Evolutionary conservation across 352 stramenopile species (phyloP), one percentile per base, ranked within the genome.

Genomic region (Pythium folliculosum): DNA sequence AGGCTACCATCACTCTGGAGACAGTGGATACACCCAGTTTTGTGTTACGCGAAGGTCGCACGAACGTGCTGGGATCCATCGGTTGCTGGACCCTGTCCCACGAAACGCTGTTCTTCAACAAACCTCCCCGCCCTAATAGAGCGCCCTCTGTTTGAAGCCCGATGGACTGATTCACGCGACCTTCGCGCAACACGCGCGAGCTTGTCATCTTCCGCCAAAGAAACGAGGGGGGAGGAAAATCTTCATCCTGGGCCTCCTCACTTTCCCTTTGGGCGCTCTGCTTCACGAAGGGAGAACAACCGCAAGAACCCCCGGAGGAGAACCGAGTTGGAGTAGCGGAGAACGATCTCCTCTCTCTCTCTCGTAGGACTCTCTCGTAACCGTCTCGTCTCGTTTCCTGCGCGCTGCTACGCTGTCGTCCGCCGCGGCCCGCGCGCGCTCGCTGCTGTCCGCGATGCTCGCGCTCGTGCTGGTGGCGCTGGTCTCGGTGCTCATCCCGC

Each of bases 401-500:
- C 44, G n/a, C 47, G 61, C 62, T 49, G 19, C 32, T 63, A 63
- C 35, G n/a, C 9, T 60, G 52, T 32, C 52, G 32, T 13, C 30
- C 35, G 5, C 35, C 52, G 52, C 55, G 3, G 14, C 38, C 35
- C 48, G 55, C 32, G 38, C 27, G 21, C 40, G 50, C 49, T 51
- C 37, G 30, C 21, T 72, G 32, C 49, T 73, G 5, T 30, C 54
- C 49, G 38, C 38, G 17, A 73, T 73, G 67, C 25, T 73, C 22
- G 53, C 37, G 48, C 37, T 75, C 25, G 45, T 75, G 52, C 35
- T 70, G 23, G 63, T 71, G 27, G 63, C 63, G 32, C 48, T 65
- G 7, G 52, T 75, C 22, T 71, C 68, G 50, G 58, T 75, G 38
- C 63, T 75, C 50, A 60, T 76, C 40, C 70, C 70, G 52, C 48